Percentiles rank a stretch among this genome's conserved stretches.
phyloP scores from a whole-genome alignment of 2,329 filamentous ascomycete species.

The Penicillium sp. region DNA sequence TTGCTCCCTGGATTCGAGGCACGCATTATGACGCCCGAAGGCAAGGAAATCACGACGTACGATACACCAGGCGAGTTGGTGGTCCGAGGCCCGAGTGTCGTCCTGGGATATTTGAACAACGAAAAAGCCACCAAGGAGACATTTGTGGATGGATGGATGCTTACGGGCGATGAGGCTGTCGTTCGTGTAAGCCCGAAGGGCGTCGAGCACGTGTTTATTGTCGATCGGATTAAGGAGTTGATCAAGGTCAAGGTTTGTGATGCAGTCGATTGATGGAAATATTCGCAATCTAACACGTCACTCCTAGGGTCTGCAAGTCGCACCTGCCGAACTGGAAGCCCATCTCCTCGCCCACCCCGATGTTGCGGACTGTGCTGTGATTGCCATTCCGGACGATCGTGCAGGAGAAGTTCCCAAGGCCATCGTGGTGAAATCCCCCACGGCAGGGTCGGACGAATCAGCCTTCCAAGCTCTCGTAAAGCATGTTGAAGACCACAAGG shows the following conservation, averaged over 20 bases:
- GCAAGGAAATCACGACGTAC: constrained; percentile 66
- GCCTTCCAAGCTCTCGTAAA: constrained; percentile 54
- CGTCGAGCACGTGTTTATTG: constrained; percentile 78
- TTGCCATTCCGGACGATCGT: constrained; percentile 64
- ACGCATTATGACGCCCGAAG: constrained; percentile 66
- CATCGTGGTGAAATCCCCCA: constrained; percentile 59
- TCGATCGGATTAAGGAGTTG: constrained; percentile 76
- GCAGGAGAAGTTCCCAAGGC: constrained; percentile 64
- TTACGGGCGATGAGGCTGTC: constrained; percentile 80
- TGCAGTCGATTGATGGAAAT: not conserved
- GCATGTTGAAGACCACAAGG: constrained; percentile 61
- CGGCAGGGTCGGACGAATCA: constrained; percentile 51
- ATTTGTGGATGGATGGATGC: constrained; percentile 76
- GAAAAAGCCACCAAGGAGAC: constrained; percentile 78
- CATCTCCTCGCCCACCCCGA: constrained; percentile 71
- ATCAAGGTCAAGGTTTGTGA: constrained; percentile 70
- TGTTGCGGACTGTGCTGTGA: constrained; percentile 77
- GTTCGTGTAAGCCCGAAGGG: constrained; percentile 63
- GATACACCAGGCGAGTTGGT: constrained; percentile 78
- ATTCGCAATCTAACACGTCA: not conserved
- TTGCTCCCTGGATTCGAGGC: constrained; percentile 64
- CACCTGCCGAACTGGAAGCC: constrained; percentile 78
- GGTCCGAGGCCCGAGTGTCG: constrained; percentile 72
- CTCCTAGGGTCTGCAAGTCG: constrained; percentile 71
- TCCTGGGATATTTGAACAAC: constrained; percentile 84